Evolutionary conservation across 2,329 filamentous ascomycete species (phyloP).

Genomic region (Fusarium sp.): DNA sequence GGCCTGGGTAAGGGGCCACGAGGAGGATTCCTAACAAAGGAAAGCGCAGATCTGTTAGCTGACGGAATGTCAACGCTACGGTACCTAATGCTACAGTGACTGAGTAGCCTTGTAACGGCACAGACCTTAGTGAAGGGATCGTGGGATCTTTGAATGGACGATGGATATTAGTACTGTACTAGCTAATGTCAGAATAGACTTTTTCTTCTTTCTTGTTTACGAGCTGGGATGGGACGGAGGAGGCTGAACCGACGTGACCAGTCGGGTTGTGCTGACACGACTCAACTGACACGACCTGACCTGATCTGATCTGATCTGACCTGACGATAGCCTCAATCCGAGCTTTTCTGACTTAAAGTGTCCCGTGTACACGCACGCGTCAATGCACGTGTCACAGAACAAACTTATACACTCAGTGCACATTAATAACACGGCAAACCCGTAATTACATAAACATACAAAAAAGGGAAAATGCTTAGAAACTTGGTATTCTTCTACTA

Average conservation of each 20-base stretch:
- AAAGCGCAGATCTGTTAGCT: constrained; percentile 32
- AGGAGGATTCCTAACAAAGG: constrained; percentile 36
- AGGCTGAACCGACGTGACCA: not conserved
- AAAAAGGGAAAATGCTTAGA: constrained; percentile 1
- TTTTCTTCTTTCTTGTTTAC: not conserved
- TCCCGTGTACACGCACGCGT: constrained; percentile 1
- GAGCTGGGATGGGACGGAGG: not conserved
- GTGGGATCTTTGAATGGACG: not conserved
- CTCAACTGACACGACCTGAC: not conserved
- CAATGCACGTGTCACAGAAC: constrained; percentile 12
- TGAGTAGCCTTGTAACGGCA: constrained; percentile 8
- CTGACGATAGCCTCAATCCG: constrained; percentile 32
- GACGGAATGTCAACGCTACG: constrained; percentile 1
- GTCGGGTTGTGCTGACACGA: not conserved
- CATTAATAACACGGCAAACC: constrained; percentile 14
- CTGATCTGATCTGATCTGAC: constrained; percentile 19
- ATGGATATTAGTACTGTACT: not conserved
- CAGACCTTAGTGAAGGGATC: constrained; percentile 8
- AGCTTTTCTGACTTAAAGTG: not conserved
- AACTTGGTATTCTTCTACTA: constrained; percentile 17
- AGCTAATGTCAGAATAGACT: not conserved
- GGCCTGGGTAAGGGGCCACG: constrained; percentile 16
- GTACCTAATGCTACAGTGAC: not conserved
- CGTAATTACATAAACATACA: constrained; percentile 22
- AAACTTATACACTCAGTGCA: constrained; percentile 6